A percentile compares a stretch with the other conserved stretches of the same genome.
phyloP scores from a whole-genome alignment of 2,329 filamentous ascomycete species.

The Xylaria sp. region DNA sequence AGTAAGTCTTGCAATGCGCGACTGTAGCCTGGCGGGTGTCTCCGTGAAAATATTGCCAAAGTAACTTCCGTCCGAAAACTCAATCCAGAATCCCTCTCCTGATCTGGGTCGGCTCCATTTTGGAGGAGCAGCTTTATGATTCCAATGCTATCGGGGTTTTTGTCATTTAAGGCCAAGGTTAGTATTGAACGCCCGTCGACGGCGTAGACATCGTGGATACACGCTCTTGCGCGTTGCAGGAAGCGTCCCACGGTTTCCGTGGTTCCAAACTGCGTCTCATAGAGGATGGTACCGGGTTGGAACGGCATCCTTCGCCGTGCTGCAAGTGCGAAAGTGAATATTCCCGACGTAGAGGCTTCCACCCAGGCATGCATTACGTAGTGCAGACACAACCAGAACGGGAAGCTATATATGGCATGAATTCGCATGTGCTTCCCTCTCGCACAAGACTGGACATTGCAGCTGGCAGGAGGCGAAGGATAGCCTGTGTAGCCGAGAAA shows the following conservation, averaged over 20 bases:
- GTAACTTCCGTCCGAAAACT: neutral
- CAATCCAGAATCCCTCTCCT: conserved; percentile 4
- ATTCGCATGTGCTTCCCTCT: conserved; percentile 12
- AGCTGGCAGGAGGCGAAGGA: conserved; percentile 13
- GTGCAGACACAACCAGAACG: conserved; percentile 4
- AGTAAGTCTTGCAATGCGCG: neutral
- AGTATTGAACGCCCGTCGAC: neutral
- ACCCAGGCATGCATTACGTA: conserved; percentile 7
- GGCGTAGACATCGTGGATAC: conserved; percentile 5
- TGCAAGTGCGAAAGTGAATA: conserved; percentile 9
- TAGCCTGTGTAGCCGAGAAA: conserved; percentile 18
- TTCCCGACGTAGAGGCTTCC: conserved; percentile 13
- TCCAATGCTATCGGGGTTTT: neutral
- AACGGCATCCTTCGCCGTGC: conserved; percentile 9
- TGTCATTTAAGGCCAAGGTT: neutral
- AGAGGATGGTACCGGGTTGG: neutral
- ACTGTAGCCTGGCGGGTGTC: neutral
- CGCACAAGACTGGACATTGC: neutral
- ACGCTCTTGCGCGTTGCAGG: neutral
- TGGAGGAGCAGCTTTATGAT: conserved; percentile 17
- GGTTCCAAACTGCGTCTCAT: neutral
- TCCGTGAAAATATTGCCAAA: neutral
- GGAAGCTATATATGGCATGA: conserved; percentile 1
- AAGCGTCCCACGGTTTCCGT: neutral
- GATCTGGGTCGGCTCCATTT: conserved; percentile 17